phyloP scores from a whole-genome alignment of 129 eudicot genomes.

The Silybum marianum region DNA sequence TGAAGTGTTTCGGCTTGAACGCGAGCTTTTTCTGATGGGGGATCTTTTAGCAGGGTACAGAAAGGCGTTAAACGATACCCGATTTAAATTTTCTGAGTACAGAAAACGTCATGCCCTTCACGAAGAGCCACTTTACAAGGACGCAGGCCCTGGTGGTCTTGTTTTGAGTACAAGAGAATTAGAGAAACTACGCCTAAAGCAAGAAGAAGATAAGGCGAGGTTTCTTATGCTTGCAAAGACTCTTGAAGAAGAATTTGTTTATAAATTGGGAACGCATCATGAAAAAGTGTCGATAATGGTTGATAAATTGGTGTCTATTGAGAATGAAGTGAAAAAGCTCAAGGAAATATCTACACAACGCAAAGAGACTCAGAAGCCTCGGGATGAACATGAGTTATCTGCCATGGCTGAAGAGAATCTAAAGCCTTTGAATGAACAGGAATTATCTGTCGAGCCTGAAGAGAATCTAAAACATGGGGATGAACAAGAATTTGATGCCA shows the following conservation, averaged over 20 bases:
- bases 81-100: slow-evolving; percentile 56
- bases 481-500: not conserved
- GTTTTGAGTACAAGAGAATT: slow-evolving; percentile 63
- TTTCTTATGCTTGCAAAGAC: slow-evolving; percentile 37
- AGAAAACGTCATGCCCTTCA: slow-evolving; percentile 45
- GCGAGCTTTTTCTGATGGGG: slow-evolving; percentile 67
- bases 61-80: slow-evolving; percentile 60
- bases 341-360: slow-evolving; percentile 23
- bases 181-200: slow-evolving; percentile 52
- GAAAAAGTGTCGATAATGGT: slow-evolving; percentile 36
- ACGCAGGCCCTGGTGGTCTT: slow-evolving; percentile 82
- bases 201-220: slow-evolving; percentile 50
- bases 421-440: not conserved
- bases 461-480: slow-evolving; percentile 14
- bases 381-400: not conserved
- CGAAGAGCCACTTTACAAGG: slow-evolving; percentile 72
- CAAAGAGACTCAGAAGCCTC: slow-evolving; percentile 32
- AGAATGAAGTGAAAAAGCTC: slow-evolving; percentile 49
- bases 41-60: slow-evolving; percentile 62
- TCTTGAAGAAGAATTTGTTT: slow-evolving; percentile 30
- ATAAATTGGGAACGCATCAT: slow-evolving; percentile 30
- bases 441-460: not conserved
- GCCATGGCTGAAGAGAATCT: not conserved
- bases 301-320: slow-evolving; percentile 43
- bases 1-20: slow-evolving; percentile 59